phyloP scores from a whole-genome alignment of 1,284 basidiomycete species.

The Moesziomyces globuligerus region DNA sequence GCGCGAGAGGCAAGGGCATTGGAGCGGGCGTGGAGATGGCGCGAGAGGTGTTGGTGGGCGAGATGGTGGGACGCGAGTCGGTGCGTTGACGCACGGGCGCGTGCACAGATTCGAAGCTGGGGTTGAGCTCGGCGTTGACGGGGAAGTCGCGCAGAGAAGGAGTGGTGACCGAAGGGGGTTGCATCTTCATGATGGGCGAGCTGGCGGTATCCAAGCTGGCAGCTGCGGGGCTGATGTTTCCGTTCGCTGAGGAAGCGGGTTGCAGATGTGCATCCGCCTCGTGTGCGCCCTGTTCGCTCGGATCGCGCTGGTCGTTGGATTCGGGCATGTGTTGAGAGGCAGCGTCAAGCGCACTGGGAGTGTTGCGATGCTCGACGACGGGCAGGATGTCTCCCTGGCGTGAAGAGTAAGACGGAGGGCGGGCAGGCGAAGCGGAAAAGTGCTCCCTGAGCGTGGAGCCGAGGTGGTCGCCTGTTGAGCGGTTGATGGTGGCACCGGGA shows the following conservation, averaged over 20 bases:
- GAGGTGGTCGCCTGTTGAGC: slow-evolving; percentile 24
- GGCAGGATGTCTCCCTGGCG: slow-evolving; percentile 12
- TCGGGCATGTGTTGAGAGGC: too few species aligned
- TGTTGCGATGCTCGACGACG: slow-evolving; percentile 7
- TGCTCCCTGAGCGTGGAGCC: slow-evolving; percentile 22
- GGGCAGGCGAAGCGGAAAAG: slow-evolving; percentile 16
- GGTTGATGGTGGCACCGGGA: slow-evolving; percentile 34
- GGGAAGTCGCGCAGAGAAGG: slow-evolving; percentile 42
- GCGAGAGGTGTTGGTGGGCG: slow-evolving; percentile 28
- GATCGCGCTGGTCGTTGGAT: too few species aligned
- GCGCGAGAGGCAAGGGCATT: slow-evolving; percentile 32
- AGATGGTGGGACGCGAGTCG: slow-evolving; percentile 40
- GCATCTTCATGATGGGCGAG: slow-evolving; percentile 47
- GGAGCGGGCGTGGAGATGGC: slow-evolving; percentile 30
- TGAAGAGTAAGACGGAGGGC: neutral
- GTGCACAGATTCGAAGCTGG: slow-evolving; percentile 27
- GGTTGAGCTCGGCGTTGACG: slow-evolving; percentile 19
- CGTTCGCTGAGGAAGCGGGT: slow-evolving; percentile 3
- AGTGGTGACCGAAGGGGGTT: slow-evolving; percentile 11
- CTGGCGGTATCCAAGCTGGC: slow-evolving; percentile 23
- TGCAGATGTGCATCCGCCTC: neutral
- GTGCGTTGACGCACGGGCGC: slow-evolving; percentile 30
- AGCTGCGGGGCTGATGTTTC: slow-evolving; percentile 10
- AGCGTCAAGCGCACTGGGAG: too few species aligned
- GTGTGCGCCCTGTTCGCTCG: too few species aligned